phyloP scores from a whole-genome alignment of 257 asterid species.

The Salvia splendens region DNA sequence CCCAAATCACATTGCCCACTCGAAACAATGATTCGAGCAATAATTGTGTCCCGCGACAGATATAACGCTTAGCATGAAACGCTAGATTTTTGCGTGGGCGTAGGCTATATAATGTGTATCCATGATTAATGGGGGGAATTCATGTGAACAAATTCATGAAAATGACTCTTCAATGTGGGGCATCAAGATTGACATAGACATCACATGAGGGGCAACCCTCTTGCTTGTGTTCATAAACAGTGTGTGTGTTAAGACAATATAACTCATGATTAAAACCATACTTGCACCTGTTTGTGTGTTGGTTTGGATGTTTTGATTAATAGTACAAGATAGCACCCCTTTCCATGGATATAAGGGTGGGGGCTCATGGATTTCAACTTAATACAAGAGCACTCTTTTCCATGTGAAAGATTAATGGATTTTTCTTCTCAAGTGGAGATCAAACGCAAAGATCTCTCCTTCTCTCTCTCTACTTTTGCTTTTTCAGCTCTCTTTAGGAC shows the following conservation, averaged over 20 bases:
- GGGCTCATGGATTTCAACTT: slow-evolving; percentile 37
- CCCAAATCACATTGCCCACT: slow-evolving; percentile 32
- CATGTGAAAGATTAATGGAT: slow-evolving; percentile 46
- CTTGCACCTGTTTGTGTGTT: not conserved
- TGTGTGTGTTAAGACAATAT: not conserved
- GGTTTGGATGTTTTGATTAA: slow-evolving; percentile 38
- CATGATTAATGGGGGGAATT: not conserved
- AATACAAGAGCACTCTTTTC: slow-evolving; percentile 66
- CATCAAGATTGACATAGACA: slow-evolving; percentile 45
- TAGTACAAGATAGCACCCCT: slow-evolving; percentile 63
- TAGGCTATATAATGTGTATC: too few species aligned
- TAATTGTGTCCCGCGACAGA: slow-evolving; percentile 32
- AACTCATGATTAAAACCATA: slow-evolving; percentile 5
- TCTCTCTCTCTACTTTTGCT: slow-evolving; percentile 49
- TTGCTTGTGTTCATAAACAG: slow-evolving; percentile 14
- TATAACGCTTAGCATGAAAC: too few species aligned
- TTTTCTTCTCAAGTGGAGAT: slow-evolving; percentile 60
- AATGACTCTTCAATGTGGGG: slow-evolving; percentile 51
- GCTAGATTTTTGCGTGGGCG: not conserved
- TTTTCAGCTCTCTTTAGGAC: slow-evolving; percentile 68
- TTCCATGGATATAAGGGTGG: slow-evolving; percentile 47
- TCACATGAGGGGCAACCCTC: slow-evolving; percentile 37
- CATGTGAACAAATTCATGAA: slow-evolving; percentile 33
- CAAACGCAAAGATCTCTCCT: slow-evolving; percentile 54
- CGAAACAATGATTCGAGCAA: slow-evolving; percentile 40